Percentiles rank a stretch among this genome's conserved stretches.
These are phyloP conservation scores for Anisogramma anomala DNA, from an alignment of 2,329 filamentous ascomycete species.

Conservation along the genomic window DNA sequence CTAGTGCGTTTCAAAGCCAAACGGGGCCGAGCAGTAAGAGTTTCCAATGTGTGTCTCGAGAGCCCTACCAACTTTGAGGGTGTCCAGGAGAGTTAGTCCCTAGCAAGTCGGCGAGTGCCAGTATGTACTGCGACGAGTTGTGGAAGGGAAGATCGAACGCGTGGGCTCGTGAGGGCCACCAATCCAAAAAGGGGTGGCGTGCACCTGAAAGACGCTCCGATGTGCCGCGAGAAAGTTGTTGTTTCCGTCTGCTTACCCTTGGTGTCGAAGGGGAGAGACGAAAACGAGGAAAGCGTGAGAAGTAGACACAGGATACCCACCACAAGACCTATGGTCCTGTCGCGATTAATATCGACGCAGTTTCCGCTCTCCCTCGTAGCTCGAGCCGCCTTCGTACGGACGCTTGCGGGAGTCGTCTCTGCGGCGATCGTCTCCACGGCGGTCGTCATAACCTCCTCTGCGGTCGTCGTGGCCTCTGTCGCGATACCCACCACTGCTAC, in stretches of 20 bases:
- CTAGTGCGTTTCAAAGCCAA: neutral
- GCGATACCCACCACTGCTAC: slow-evolving; percentile 37
- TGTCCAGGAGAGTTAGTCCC: too few species aligned
- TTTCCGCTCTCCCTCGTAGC: slow-evolving; percentile 67
- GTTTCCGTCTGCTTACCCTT: slow-evolving; percentile 20
- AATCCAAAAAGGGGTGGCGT: slow-evolving; percentile 5
- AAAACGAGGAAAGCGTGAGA: slow-evolving; percentile 16
- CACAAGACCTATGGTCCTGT: slow-evolving; percentile 27
- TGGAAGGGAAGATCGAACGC: too few species aligned
- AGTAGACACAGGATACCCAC: slow-evolving; percentile 33
- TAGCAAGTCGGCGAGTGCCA: too few species aligned
- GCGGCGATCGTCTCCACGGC: slow-evolving; percentile 18
- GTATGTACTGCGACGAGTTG: too few species aligned
- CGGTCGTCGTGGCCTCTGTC: slow-evolving; percentile 33
- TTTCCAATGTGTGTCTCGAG: neutral
- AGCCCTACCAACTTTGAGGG: too few species aligned
- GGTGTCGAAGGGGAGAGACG: slow-evolving; percentile 15
- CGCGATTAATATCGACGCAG: slow-evolving; percentile 48
- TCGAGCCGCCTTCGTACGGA: slow-evolving; percentile 59
- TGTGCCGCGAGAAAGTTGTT: neutral
- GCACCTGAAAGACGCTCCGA: neutral
- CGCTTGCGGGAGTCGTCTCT: slow-evolving; percentile 50
- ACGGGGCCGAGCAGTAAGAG: neutral
- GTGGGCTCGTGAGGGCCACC: neutral
- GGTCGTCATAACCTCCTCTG: slow-evolving; percentile 22